Base-by-base conservation (phyloP, 2,329 filamentous ascomycete genomes). In the Trichoderma sp. region DNA sequence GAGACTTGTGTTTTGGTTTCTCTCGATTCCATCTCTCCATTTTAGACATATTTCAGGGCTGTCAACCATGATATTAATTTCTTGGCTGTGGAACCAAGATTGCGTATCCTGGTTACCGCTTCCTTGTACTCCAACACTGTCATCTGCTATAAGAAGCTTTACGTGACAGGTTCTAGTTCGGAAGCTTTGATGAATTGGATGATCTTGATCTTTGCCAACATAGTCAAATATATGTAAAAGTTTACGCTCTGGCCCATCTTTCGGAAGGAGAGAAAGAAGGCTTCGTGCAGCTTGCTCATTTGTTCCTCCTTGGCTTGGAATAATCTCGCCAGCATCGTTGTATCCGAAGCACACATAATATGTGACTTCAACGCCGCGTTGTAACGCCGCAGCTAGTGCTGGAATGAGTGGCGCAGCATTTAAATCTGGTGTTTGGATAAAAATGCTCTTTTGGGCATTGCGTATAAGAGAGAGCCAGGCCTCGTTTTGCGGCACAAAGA, bases 51-150 rank as follows among this genome's bases (percentile, higher is more conserved):
- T 80, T 1, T 82, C 77, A 0, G 77, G 73, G 24, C 86, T 90
- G 71, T 95, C 91, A 6, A 94, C 79, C 85, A 95, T 87, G 28
- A 94, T 78, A 72, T 95, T 94, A 66, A 91, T 85, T 77, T 95
- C 92, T 77, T 94, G 91, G 66, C 86, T 89, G 75, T 95, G 91
- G 72, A 85, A 94, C 89, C 91, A 94, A 24, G 85, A 89, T 78
- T 95, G 92, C 1, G 91, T 94, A 73, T 95, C 92, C 76, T 94
- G 90, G 74, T 94, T 95, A 0, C 91, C 91, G 71, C 87, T 92
- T 4, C 91, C 92, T 77, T 91, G 86, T 43, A 94, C 89, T 2
- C 86, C 91, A 43, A 95, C 84, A 26, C 81, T 80, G 54, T 85
- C 86, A 76, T 95, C 92, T 1, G 87, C 88, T 52, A 94, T 90